These are phyloP conservation scores for Scheffersomyces titani DNA, from an alignment of 1,139 yeast species.

Conservation along the genomic window DNA sequence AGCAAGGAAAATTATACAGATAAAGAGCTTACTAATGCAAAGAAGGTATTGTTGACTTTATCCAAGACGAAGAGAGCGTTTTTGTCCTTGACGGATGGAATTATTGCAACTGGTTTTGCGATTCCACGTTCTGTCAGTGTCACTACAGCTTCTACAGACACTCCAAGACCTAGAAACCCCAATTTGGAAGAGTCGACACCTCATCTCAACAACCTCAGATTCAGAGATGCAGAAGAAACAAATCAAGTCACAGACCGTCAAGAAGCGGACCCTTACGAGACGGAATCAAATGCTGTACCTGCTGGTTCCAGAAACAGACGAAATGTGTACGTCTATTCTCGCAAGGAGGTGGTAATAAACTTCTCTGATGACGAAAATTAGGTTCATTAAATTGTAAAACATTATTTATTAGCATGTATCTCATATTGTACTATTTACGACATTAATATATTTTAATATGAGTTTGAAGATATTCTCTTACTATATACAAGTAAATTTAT, in stretches of 20 bases:
- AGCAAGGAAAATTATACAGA: not conserved
- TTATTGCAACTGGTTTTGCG: conserved; percentile 63
- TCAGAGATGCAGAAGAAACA: not conserved
- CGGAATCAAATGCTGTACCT: not conserved
- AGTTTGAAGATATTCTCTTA: no score
- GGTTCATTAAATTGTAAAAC: not conserved
- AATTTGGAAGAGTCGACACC: conserved; percentile 11
- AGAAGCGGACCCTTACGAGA: not conserved
- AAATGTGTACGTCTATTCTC: conserved; percentile 56
- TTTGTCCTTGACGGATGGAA: conserved; percentile 50
- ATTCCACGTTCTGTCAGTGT: conserved; percentile 55
- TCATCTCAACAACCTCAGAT: not conserved
- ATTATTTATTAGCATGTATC: not conserved
- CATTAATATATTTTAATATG: no score
- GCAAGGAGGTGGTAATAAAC: conserved; percentile 51
- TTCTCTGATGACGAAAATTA: conserved; percentile 12
- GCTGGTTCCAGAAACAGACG: conserved; percentile 25
- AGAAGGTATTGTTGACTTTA: conserved; percentile 12
- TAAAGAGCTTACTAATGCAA: conserved; percentile 1
- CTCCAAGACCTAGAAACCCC: conserved; percentile 9
- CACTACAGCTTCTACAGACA: conserved; percentile 22
- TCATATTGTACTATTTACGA: not conserved
- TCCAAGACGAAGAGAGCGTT: conserved; percentile 38
- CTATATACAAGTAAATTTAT: no score
- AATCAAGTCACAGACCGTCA: not conserved